These are phyloP conservation scores for Neoboletus subvelutipes DNA, from an alignment of 768 basidiomycete species.

Conservation along the genomic window DNA sequence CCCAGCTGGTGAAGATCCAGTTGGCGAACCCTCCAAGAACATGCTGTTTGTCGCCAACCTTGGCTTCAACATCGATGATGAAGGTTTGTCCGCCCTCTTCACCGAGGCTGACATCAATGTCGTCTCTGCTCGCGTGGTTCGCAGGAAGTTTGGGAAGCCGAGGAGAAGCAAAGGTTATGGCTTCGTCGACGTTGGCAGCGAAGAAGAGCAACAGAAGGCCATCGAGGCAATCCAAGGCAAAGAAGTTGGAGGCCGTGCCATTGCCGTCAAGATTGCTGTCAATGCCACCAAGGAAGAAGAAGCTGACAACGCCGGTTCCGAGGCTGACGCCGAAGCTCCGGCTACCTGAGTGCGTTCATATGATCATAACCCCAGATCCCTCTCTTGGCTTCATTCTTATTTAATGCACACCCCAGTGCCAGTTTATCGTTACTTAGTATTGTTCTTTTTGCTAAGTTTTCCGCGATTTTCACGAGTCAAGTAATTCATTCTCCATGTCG, in stretches of 20 bases:
- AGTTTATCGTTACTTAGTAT: slow-evolving; percentile 34
- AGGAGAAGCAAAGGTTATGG: slow-evolving; percentile 95
- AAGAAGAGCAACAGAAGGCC: slow-evolving; percentile 90
- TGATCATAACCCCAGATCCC: slow-evolving; percentile 22
- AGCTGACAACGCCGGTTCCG: slow-evolving; percentile 36
- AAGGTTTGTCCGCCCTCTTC: slow-evolving; percentile 76
- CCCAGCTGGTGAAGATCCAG: slow-evolving; percentile 78
- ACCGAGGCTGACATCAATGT: slow-evolving; percentile 82
- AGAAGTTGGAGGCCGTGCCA: slow-evolving; percentile 78
- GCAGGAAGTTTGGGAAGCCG: slow-evolving; percentile 77
- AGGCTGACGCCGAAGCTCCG: slow-evolving; percentile 29
- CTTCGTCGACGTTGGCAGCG: slow-evolving; percentile 91
- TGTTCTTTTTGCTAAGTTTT: slow-evolving; percentile 37
- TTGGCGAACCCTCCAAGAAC: slow-evolving; percentile 84
- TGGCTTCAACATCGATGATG: slow-evolving; percentile 90
- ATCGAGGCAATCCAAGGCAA: slow-evolving; percentile 85
- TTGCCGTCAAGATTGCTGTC: slow-evolving; percentile 96
- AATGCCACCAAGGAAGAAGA: slow-evolving; percentile 70
- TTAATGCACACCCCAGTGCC: slow-evolving; percentile 26
- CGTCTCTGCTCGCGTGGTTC: slow-evolving; percentile 85
- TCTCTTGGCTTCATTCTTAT: slow-evolving; percentile 27
- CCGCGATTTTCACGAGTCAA: slow-evolving; percentile 37
- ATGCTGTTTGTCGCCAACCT: slow-evolving; percentile 98
- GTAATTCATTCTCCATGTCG: slow-evolving; percentile 22
- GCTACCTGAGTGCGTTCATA: slow-evolving; percentile 21